Conservation (phyloP, 23 red algal genomes). For the Gracilaria caudata region DNA sequence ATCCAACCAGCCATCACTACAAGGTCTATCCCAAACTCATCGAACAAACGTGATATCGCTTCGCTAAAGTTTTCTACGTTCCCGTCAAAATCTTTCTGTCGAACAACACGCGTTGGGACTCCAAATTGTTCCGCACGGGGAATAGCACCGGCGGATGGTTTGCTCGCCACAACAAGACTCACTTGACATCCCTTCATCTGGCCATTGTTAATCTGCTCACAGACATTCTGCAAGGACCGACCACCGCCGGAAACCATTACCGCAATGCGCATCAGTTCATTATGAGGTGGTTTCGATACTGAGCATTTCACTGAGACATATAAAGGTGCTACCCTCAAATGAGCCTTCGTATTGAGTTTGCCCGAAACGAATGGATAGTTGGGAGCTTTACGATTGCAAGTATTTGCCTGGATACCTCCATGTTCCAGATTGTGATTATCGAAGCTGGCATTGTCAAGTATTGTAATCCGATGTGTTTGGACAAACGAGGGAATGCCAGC, state of each 20-base stretch:
- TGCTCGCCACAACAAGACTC: constrained; percentile 71
- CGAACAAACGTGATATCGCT: constrained; percentile 54
- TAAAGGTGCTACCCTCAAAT: neutral
- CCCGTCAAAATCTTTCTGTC: constrained; percentile 47
- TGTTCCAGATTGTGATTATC: neutral
- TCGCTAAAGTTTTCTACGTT: constrained; percentile 47
- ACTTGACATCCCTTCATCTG: constrained; percentile 35
- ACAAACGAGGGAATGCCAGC: neutral
- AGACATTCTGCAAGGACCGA: constrained; percentile 92
- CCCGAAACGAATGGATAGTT: neutral
- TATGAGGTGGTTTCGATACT: neutral
- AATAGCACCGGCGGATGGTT: constrained; percentile 50
- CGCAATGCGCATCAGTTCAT: constrained; percentile 34
- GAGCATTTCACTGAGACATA: neutral
- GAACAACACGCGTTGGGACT: constrained; percentile 64
- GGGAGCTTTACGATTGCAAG: neutral
- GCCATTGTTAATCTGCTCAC: constrained; percentile 45
- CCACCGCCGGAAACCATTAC: constrained; percentile 94
- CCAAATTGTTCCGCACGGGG: constrained; percentile 31
- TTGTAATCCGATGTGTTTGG: neutral
- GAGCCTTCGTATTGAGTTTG: neutral
- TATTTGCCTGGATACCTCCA: neutral
- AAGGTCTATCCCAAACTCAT: constrained; percentile 71
- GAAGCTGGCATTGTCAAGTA: neutral
- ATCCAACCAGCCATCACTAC: constrained; percentile 96